Evolutionary conservation across 164 flowering plant genomes (phyloP).

Genomic region (Berberis thunbergii): DNA sequence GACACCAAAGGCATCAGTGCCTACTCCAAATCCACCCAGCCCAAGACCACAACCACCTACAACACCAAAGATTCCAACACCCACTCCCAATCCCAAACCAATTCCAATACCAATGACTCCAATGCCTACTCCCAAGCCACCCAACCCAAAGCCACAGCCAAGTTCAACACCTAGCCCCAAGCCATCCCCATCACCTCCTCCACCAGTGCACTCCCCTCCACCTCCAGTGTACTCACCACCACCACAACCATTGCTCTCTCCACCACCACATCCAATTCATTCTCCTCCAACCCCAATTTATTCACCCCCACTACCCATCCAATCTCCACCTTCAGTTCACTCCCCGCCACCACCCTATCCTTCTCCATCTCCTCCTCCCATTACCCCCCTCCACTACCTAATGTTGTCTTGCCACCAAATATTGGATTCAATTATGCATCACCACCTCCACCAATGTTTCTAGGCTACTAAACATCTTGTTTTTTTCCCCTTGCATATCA

Average conservation of each 20-base stretch:
- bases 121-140: not conserved
- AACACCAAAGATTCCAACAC: not conserved
- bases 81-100: not conserved
- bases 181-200: not conserved
- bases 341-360: conserved; percentile 3
- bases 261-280: not conserved
- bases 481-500: no score
- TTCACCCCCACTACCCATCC: conserved; percentile 2
- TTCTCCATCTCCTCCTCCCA: conserved; percentile 4
- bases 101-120: not conserved
- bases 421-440: conserved; percentile 9
- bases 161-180: not conserved
- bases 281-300: not conserved
- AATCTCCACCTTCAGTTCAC: not conserved
- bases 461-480: not conserved
- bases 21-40: not conserved
- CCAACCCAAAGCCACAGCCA: not conserved
- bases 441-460: conserved; percentile 12
- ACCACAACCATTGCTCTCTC: not conserved
- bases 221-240: conserved; percentile 3
- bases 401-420: conserved; percentile 8
- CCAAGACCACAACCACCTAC: not conserved
- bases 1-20: not conserved
- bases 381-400: not conserved
- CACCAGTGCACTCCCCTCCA: not conserved